Evolutionary conservation across 768 basidiomycete genomes (phyloP).

Genomic region (Leccinum boreale): DNA sequence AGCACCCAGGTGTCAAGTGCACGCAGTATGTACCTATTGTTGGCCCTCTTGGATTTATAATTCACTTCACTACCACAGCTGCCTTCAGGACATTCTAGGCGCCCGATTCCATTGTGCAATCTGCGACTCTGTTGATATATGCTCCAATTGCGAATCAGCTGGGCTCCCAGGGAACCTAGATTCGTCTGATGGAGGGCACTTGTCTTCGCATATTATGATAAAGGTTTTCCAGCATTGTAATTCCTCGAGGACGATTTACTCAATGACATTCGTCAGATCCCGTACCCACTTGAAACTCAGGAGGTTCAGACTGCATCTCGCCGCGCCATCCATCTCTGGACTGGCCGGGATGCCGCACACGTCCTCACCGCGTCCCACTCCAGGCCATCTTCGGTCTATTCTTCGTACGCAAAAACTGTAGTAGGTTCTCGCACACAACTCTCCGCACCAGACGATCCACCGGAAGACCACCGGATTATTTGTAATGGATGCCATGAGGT

Average conservation of each 20-base stretch:
- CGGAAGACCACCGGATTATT: constrained; percentile 53
- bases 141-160: constrained; percentile 82
- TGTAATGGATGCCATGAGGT: constrained; percentile 66
- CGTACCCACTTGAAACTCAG: constrained; percentile 69
- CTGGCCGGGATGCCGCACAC: constrained; percentile 66
- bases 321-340: constrained; percentile 73
- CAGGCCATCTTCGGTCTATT: constrained; percentile 55
- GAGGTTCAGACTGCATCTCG: constrained; percentile 77
- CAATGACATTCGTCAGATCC: constrained; percentile 55
- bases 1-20: constrained; percentile 81
- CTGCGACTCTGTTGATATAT: constrained; percentile 82
- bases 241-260: not conserved
- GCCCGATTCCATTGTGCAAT: constrained; percentile 91
- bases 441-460: constrained; percentile 27
- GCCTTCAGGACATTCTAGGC: constrained; percentile 85
- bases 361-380: constrained; percentile 48
- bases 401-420: constrained; percentile 66
- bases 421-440: constrained; percentile 48
- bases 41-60: not conserved
- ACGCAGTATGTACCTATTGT: constrained; percentile 60
- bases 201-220: constrained; percentile 88
- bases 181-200: constrained; percentile 72
- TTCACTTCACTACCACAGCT: constrained; percentile 44
- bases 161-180: constrained; percentile 83
- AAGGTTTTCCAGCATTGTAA: constrained; percentile 53